Evolutionary conservation across 441 rosid species (phyloP).

Genomic region (Melastoma candidum): DNA sequence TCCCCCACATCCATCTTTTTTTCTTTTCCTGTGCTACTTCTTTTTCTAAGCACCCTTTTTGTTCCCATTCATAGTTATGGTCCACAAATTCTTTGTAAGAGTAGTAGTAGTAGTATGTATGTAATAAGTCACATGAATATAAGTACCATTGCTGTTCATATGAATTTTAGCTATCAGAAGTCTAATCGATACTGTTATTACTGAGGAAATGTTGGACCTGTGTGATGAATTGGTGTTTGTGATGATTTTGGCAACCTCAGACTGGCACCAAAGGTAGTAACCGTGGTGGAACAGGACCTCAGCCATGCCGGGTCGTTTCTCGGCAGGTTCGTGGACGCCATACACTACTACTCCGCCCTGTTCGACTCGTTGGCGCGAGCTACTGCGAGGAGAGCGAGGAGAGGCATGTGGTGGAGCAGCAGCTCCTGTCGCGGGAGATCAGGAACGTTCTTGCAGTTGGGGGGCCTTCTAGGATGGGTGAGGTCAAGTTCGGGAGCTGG

Average conservation of each 20-base stretch:
- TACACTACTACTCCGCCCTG: constrained; percentile 92
- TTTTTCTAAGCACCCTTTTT: too few relatives aligned
- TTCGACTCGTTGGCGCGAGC: constrained; percentile 94
- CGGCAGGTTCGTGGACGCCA: constrained; percentile 93
- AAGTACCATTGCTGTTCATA: too few relatives aligned
- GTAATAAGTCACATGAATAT: too few relatives aligned
- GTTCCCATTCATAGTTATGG: too few relatives aligned
- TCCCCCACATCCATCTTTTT: too few relatives aligned
- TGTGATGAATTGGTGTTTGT: too few relatives aligned
- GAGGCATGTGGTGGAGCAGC: constrained; percentile 94
- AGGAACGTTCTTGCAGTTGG: constrained; percentile 76
- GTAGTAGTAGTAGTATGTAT: too few relatives aligned
- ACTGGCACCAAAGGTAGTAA: constrained; percentile 93
- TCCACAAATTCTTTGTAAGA: too few relatives aligned
- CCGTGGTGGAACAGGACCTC: constrained; percentile 92
- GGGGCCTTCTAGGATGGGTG: constrained; percentile 67
- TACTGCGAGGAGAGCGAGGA: constrained; percentile 95
- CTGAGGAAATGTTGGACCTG: too few relatives aligned
- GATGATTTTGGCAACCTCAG: constrained; percentile 31
- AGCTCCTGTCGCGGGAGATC: constrained; percentile 79
- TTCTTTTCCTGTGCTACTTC: too few relatives aligned
- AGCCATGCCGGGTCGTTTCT: constrained; percentile 88
- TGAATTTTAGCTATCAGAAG: too few relatives aligned
- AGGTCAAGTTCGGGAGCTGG: constrained; percentile 73
- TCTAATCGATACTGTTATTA: too few relatives aligned